Evolutionary conservation across 768 basidiomycete genomes (phyloP), one percentile per base, ranked within the genome.

Genomic region (Gautieria morchelliformis): DNA sequence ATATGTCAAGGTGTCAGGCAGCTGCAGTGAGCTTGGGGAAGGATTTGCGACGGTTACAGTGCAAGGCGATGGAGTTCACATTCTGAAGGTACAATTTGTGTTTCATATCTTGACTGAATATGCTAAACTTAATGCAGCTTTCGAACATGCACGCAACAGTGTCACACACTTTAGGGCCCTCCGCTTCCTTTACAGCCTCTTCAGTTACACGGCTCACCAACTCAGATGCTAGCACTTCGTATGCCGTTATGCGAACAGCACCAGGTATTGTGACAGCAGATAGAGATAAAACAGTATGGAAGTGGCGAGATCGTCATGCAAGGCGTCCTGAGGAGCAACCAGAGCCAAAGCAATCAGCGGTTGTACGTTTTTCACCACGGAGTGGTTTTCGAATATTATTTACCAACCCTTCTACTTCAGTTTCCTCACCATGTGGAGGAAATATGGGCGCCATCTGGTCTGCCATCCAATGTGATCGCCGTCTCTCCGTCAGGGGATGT

Each of bases 31-130:
- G 22, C 19, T 70, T 58, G 67, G 68, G 44, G 81, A 85, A 40
- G 79, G 81, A 27, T 78, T 77, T 73, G 83, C 78, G 42, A 85
- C 85, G 0, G 75, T 87, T 55, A 78, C 85, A 14, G 83, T 76
- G 12, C 86, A 89, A 59, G 78, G 77, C 60, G 87, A 91, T 56
- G 89, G 89, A 32, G 72, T 90, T 40, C 87, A 90, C 69, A 66
- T 91, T 46, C 68, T 87, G 58, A 84, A 90, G 67, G 88, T 89
- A 65, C 63, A 78, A 74, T 33, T 15, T 42, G 9, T 37, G 55
- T 42, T 47, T 53, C 37, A 48, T 56, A 51, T 39, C 52, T 3
- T 52, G 48, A 17, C 32, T 10, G 19, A 46, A 49, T 17, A 19
- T 27, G 32, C 53, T 39, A 52, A 32, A 45, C 19, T 35, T 63